Conservation (phyloP, 129 eudicot species). For the Lactuca saligna region DNA sequence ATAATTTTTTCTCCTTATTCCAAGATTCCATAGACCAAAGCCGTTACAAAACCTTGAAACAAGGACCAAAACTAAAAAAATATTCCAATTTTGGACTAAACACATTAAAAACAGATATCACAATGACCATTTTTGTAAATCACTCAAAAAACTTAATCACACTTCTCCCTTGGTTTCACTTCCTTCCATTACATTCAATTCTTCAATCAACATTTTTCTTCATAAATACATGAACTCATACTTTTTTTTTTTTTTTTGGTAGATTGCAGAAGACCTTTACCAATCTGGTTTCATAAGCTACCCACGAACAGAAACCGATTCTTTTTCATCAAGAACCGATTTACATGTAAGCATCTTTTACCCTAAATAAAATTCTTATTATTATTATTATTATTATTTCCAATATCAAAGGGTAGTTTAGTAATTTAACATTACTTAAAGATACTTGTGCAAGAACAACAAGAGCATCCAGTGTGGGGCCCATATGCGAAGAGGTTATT, state of each 20-base stretch:
- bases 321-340: slow-evolving; percentile 67
- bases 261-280: slow-evolving; percentile 98
- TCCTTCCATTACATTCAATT: neutral
- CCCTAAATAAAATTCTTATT: slow-evolving; percentile 4
- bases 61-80: too few species aligned
- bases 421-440: neutral
- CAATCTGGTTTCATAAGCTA: slow-evolving; percentile 96
- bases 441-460: slow-evolving; percentile 92
- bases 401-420: too few species aligned
- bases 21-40: too few species aligned
- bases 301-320: slow-evolving; percentile 97
- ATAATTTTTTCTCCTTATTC: too few species aligned
- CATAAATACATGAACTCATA: neutral
- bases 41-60: too few species aligned
- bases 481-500: slow-evolving; percentile 71
- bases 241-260: neutral
- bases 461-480: slow-evolving; percentile 86
- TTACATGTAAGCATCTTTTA: slow-evolving; percentile 52
- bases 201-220: neutral
- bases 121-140: neutral
- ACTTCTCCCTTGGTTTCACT: neutral
- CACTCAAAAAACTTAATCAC: neutral
- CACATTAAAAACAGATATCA: neutral
- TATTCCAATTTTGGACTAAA: neutral
- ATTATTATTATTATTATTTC: neutral